Conservation (phyloP, 306 rosid genomes). For the Dryas alaskensis region DNA sequence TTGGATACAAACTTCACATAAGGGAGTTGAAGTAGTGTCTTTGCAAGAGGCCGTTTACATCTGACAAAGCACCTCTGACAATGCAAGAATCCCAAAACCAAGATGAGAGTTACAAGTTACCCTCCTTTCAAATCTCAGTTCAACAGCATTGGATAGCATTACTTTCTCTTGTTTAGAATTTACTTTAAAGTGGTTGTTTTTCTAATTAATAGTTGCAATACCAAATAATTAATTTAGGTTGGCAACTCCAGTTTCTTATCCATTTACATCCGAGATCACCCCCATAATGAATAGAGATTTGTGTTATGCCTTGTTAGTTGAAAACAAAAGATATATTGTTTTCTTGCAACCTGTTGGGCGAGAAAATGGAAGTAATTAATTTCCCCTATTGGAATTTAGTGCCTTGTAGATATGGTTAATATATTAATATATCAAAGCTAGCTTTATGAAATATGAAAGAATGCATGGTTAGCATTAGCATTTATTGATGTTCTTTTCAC, state of each 20-base stretch:
- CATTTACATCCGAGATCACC: neutral
- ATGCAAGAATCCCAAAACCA: constrained; percentile 22
- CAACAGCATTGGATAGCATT: constrained; percentile 11
- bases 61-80: constrained; percentile 11
- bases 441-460: neutral
- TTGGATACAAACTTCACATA: constrained; percentile 29
- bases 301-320: neutral
- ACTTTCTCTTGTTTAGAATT: constrained; percentile 21
- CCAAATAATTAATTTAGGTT: constrained; percentile 21
- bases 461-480: neutral
- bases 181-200: constrained; percentile 13
- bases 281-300: neutral
- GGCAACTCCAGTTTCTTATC: constrained; percentile 11
- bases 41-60: constrained; percentile 14
- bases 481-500: too few relatives aligned
- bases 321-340: neutral
- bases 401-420: neutral
- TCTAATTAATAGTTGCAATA: constrained; percentile 15
- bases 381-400: neutral
- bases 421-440: neutral
- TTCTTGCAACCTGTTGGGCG: too few relatives aligned
- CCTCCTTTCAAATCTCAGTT: constrained; percentile 13
- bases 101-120: constrained; percentile 13
- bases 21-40: constrained; percentile 10
- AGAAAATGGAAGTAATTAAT: neutral